phyloP scores from a whole-genome alignment of 805 yeast genomes.

The Pichia occidentalis region DNA sequence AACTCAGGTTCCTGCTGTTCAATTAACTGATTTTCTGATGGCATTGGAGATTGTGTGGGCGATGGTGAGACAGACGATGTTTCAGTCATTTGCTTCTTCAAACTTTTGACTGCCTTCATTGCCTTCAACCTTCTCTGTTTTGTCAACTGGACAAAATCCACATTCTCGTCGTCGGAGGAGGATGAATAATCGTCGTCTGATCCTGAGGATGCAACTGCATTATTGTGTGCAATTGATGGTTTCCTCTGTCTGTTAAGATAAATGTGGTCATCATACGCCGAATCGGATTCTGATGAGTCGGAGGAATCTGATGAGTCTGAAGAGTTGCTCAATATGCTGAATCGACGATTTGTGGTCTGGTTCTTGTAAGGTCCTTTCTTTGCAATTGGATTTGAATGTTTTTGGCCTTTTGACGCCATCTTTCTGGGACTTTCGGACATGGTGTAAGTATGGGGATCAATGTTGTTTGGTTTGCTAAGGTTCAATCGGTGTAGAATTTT shows the following conservation, averaged over 20 bases:
- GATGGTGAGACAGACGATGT: conserved; percentile 10
- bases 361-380: conserved; percentile 19
- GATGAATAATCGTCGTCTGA: conserved; percentile 30
- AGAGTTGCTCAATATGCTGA: conserved; percentile 23
- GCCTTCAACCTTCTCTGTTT: conserved; percentile 58
- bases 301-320: conserved; percentile 25
- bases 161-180: conserved; percentile 54
- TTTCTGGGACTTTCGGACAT: conserved; percentile 31
- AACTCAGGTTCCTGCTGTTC: conserved; percentile 33
- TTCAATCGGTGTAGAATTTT: no score
- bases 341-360: conserved; percentile 18
- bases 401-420: conserved; percentile 10
- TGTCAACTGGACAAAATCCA: conserved; percentile 66
- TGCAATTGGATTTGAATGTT: conserved; percentile 15
- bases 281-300: conserved; percentile 8
- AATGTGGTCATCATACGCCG: conserved; percentile 11
- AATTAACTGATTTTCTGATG: conserved; percentile 20
- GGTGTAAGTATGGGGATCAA: background rate
- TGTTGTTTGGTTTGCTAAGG: no score
- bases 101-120: conserved; percentile 38
- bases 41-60: conserved; percentile 1
- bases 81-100: conserved; percentile 14
- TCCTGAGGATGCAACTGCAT: conserved; percentile 15
- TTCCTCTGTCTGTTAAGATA: conserved; percentile 6
- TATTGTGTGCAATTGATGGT: conserved; percentile 12